phyloP scores from a whole-genome alignment of 441 rosid species.

The Daphne laureola region DNA sequence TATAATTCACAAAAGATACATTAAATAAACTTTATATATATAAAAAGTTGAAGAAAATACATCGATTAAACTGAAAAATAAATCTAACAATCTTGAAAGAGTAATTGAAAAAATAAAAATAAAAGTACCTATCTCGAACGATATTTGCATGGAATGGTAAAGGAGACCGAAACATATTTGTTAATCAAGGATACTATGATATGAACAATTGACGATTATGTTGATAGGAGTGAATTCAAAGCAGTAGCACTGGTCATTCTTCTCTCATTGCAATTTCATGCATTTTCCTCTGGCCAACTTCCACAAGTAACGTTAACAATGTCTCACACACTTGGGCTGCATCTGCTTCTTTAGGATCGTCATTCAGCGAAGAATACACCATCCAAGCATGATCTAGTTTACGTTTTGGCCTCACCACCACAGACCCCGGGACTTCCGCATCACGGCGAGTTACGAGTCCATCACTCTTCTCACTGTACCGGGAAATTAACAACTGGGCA shows the following conservation, averaged over 20 bases:
- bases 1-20: no score
- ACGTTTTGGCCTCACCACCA: conserved; percentile 69
- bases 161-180: no score
- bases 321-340: conserved; percentile 94
- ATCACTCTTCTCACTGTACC: conserved; percentile 88
- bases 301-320: conserved; percentile 69
- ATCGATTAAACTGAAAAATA: no score
- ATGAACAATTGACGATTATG: no score
- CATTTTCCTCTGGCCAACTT: conserved; percentile 53
- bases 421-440: conserved; percentile 91
- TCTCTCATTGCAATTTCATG: conserved; percentile 41
- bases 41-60: no score
- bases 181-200: no score
- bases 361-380: conserved; percentile 83
- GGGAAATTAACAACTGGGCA: conserved; percentile 69
- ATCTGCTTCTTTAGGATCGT: conserved; percentile 58
- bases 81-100: no score
- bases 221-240: not conserved
- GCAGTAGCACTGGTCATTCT: conserved; percentile 22
- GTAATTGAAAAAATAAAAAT: no score
- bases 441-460: conserved; percentile 87
- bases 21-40: no score
- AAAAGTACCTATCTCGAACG: no score
- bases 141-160: no score
- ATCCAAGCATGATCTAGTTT: conserved; percentile 95